phyloP scores from a whole-genome alignment of 495 filamentous ascomycete genomes.

The Haplographium delicatum region DNA sequence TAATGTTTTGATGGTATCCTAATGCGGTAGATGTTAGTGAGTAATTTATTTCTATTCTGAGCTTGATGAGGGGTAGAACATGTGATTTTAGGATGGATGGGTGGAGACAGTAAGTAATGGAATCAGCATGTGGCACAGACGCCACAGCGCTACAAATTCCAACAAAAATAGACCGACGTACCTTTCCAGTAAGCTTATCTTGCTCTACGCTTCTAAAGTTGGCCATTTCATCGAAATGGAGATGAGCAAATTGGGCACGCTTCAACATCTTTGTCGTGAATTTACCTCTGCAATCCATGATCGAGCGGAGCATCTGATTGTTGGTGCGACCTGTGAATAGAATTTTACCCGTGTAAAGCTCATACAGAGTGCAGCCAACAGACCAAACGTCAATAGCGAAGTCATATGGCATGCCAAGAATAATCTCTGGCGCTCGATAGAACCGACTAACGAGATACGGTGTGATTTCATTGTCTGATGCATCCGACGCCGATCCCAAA shows the following conservation, averaged over 20 bases:
- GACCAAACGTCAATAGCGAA: conserved; percentile 97
- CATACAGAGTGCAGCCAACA: conserved; percentile 93
- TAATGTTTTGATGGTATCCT: conserved; percentile 61
- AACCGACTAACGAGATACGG: conserved; percentile 94
- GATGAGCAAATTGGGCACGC: conserved; percentile 61
- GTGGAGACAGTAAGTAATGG: background rate
- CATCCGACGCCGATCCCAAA: conserved; percentile 86
- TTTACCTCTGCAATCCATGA: conserved; percentile 95
- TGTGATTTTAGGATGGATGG: background rate
- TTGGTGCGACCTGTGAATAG: conserved; percentile 92
- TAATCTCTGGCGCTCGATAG: conserved; percentile 95
- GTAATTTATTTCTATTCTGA: conserved; percentile 6
- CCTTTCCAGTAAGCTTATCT: conserved; percentile 79
- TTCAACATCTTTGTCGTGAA: conserved; percentile 82
- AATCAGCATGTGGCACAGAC: conserved; percentile 15
- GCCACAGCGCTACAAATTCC: conserved; percentile 19
- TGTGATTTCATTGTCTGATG: conserved; percentile 83
- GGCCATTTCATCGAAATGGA: conserved; percentile 82
- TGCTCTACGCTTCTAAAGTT: conserved; percentile 84
- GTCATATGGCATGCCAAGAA: conserved; percentile 90
- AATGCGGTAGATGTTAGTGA: background rate
- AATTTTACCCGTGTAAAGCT: conserved; percentile 96
- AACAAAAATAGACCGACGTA: conserved; percentile 34
- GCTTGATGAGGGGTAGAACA: background rate
- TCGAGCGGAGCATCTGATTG: conserved; percentile 93